These are phyloP conservation scores for Cercospora sp. DNA, from an alignment of 2,329 filamentous ascomycete genomes.

Conservation along the genomic window DNA sequence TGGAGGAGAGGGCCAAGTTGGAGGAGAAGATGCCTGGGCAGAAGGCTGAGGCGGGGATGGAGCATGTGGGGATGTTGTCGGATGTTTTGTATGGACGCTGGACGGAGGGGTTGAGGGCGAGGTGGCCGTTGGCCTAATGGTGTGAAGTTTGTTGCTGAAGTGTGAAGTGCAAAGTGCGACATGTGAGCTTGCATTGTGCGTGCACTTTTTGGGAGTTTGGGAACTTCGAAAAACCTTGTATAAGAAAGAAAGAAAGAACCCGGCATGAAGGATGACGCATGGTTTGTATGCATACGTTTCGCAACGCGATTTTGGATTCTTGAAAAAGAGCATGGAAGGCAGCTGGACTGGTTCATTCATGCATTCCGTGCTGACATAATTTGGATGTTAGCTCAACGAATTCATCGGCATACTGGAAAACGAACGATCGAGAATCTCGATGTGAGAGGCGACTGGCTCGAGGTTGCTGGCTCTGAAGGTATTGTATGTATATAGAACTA, in stretches of 20 bases:
- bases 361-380: not conserved
- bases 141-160: no score
- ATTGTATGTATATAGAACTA: not conserved
- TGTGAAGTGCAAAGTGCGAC: no score
- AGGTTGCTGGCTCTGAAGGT: not conserved
- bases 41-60: constrained; percentile 70
- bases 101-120: constrained; percentile 72
- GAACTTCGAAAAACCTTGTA: not conserved
- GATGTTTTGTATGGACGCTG: constrained; percentile 90
- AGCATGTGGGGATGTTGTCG: constrained; percentile 84
- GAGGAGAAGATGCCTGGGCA: constrained; percentile 56
- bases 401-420: not conserved
- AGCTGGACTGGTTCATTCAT: not conserved
- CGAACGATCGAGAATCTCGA: not conserved
- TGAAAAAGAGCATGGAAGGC: not conserved
- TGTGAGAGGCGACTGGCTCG: not conserved
- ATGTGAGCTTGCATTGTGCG: no score
- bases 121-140: constrained; percentile 48
- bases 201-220: no score
- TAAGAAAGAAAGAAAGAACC: no score
- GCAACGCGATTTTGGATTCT: not conserved
- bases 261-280: no score
- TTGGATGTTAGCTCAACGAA: not conserved
- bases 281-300: not conserved
- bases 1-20: constrained; percentile 52